Evolutionary conservation across 768 basidiomycete genomes (phyloP), one percentile per base, ranked within the genome.

Genomic region (Gloeophyllum trabeum): DNA sequence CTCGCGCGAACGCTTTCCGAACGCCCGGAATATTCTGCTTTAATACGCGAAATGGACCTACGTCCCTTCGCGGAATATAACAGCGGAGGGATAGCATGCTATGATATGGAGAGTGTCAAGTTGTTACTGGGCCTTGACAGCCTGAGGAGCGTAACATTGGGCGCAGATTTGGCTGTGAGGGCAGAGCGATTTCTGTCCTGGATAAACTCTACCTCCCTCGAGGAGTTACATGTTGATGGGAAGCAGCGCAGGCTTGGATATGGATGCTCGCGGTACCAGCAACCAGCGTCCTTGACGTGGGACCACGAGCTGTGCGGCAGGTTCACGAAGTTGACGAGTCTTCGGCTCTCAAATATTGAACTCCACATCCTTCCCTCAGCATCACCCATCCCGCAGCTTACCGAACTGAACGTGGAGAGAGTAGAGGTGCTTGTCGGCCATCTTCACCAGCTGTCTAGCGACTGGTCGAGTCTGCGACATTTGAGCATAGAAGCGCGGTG

Each of bases 121-220:
- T 57, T 47, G 41, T 59, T 75, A 19, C 60, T 76, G 24, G 46
- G 38, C 26, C 50, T 73, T 22, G 57, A 66, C 22, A 70, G 66
- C 4, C 50, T 77, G 37, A 55, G 50, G 44, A 50, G 56, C n/a
- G 46, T 77, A 20, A 62, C 60, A 4, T 46, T 78, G 6, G 75
- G 75, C 14, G 74, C 73, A 1, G 60, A 67, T 35, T 50, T 76
- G 36, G 63, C 69, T 16, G 54, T 67, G 39, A 58, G 58, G 38
- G 67, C 73, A n/a, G 67, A 70, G 42, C 58, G 69, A 35, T 74
- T 72, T 52, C 51, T 76, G 37, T 51, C 58, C 43, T 51, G 76
- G 34, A 50, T 51, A 26, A 59, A 65, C 51, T 58, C 71, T 40
- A 62, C 70, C 14, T 45, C 54, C 14, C 51, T 78, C 13, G 56